Evolutionary conservation across 345 rosid genomes (phyloP).

Genomic region (Hibiscus mutabilis): DNA sequence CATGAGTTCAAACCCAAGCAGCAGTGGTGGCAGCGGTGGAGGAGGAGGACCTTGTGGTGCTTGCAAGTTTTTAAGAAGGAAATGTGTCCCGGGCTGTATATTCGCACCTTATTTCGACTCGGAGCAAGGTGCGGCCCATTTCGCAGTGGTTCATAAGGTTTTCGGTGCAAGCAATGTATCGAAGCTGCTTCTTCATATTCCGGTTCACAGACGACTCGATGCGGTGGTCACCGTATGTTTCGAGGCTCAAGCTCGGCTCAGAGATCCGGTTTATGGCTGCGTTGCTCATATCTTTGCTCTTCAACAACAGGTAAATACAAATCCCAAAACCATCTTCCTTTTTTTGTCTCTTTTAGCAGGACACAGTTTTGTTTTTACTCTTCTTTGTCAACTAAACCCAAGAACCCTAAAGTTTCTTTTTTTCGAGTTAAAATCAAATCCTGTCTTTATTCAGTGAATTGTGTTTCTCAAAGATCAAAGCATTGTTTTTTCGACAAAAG

Average conservation of each 20-base stretch:
- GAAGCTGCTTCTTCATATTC: constrained; percentile 60
- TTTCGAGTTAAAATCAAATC: not conserved
- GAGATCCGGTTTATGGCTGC: constrained; percentile 81
- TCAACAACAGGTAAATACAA: constrained; percentile 57
- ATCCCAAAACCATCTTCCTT: not conserved
- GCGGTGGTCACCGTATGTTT: constrained; percentile 78
- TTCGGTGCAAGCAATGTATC: constrained; percentile 96
- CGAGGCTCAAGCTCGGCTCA: constrained; percentile 68
- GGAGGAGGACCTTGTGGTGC: constrained; percentile 82
- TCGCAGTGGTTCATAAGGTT: constrained; percentile 80
- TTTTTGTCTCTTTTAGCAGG: not conserved
- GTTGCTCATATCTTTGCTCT: constrained; percentile 79
- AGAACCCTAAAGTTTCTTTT: not conserved
- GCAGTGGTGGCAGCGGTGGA: constrained; percentile 30
- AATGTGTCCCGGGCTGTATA: constrained; percentile 74
- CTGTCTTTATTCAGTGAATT: not conserved
- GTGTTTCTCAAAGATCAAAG: not conserved
- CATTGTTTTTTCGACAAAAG: not conserved
- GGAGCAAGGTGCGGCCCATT: constrained; percentile 79
- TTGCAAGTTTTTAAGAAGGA: constrained; percentile 52
- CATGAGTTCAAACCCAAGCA: constrained; percentile 58
- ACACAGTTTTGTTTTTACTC: not conserved
- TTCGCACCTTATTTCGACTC: constrained; percentile 84
- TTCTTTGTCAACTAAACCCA: not conserved
- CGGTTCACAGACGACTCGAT: constrained; percentile 57